A percentile compares a stretch with the other conserved stretches of the same genome.
Evolutionary conservation across 176 grass and related monocot genomes (phyloP).

Genomic region (Olyra latifolia): DNA sequence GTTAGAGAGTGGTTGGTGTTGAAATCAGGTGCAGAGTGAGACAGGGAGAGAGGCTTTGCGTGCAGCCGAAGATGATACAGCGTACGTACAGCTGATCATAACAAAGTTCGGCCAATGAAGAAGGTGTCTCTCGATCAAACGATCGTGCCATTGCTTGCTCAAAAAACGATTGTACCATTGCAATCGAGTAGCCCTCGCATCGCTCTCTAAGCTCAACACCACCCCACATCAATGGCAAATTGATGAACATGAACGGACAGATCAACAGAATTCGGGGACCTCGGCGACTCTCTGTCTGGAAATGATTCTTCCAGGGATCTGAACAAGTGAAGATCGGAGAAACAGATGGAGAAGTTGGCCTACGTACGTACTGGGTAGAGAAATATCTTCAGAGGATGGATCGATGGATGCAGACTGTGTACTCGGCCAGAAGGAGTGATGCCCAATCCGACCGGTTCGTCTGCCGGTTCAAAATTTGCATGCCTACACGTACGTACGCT

Average conservation of each 20-base stretch:
- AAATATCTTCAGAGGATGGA: background rate
- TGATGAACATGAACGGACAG: conserved; percentile 4
- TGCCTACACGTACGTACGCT: background rate
- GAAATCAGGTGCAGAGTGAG: background rate
- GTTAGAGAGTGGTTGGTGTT: conserved; percentile 6
- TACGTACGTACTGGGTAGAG: background rate
- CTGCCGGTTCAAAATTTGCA: background rate
- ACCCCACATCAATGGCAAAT: background rate
- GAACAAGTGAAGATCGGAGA: background rate
- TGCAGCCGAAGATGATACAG: background rate
- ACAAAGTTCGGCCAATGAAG: background rate
- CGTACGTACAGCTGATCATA: background rate
- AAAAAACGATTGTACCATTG: background rate
- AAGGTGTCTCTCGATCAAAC: background rate
- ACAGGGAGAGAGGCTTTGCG: conserved; percentile 10
- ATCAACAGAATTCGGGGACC: conserved; percentile 16
- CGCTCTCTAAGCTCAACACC: conserved; percentile 18
- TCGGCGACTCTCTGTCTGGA: background rate
- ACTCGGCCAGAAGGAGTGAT: background rate
- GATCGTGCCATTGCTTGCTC: background rate
- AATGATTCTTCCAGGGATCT: background rate
- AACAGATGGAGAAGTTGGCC: background rate
- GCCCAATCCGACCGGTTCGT: background rate
- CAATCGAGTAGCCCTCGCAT: background rate
- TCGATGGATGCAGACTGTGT: background rate